A percentile compares a stretch with the other conserved stretches of the same genome.
Conservation (phyloP, 2,329 filamentous ascomycete species). For the Chalaropsis ovoidea region DNA sequence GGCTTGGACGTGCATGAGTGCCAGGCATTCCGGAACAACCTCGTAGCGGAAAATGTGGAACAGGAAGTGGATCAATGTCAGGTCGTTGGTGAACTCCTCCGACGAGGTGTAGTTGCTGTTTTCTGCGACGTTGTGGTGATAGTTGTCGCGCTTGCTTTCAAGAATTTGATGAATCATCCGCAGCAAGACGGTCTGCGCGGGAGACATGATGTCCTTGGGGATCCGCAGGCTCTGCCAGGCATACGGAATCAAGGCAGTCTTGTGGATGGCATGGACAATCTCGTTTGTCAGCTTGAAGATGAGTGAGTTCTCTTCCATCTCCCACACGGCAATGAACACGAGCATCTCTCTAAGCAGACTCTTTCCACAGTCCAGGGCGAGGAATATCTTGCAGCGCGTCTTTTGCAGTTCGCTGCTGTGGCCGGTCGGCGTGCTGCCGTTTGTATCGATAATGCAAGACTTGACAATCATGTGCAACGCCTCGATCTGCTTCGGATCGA, state of each 20-base stretch:
- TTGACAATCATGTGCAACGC: conserved; percentile 96
- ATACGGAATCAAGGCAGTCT: conserved; percentile 80
- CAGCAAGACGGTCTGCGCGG: conserved; percentile 84
- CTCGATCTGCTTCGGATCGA: conserved; percentile 91
- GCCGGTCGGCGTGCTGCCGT: conserved; percentile 36
- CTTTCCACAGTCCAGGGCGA: conserved; percentile 81
- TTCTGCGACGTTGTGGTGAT: conserved; percentile 11
- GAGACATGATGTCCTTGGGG: conserved; percentile 90
- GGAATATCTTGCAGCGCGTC: conserved; percentile 76
- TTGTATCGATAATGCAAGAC: conserved; percentile 79
- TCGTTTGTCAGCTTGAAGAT: conserved; percentile 96
- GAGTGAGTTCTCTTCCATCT: conserved; percentile 81
- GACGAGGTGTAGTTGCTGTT: conserved; percentile 23
- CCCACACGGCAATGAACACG: conserved; percentile 96
- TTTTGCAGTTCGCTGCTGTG: conserved; percentile 67
- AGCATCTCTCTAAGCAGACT: conserved; percentile 82
- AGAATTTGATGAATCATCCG: conserved; percentile 53
- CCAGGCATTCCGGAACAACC: conserved; percentile 86
- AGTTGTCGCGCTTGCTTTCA: conserved; percentile 20
- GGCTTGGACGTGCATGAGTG: conserved; percentile 86
- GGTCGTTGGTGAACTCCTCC: conserved; percentile 22
- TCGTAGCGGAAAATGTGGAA: conserved; percentile 86
- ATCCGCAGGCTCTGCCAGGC: conserved; percentile 87
- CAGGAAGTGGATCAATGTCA: conserved; percentile 62
- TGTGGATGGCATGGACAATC: conserved; percentile 85